phyloP scores from a whole-genome alignment of 768 basidiomycete species.

The Rhizopogon rudus region DNA sequence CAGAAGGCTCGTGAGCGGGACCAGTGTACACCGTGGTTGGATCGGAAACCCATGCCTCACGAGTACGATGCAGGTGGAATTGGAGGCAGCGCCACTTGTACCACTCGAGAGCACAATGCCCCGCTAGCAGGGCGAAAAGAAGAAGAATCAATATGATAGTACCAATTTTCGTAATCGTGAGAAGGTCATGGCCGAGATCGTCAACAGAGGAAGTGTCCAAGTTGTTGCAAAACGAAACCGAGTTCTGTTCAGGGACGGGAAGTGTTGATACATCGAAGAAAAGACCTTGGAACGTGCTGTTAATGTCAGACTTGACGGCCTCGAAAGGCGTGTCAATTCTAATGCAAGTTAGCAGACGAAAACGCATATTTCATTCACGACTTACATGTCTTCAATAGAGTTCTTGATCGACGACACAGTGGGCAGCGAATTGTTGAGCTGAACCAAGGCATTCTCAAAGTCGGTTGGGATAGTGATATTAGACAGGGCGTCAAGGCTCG shows the following conservation, averaged over 20 bases:
- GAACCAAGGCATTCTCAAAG: conserved; percentile 67
- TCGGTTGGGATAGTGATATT: conserved; percentile 78
- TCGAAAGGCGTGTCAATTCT: conserved; percentile 89
- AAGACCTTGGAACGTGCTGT: conserved; percentile 74
- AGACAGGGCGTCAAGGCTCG: conserved; percentile 66
- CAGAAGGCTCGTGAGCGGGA: conserved; percentile 37
- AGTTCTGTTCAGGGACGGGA: conserved; percentile 69
- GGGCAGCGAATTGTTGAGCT: conserved; percentile 78
- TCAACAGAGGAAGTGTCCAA: conserved; percentile 86
- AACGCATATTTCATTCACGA: conserved; percentile 6
- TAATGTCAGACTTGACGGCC: conserved; percentile 82
- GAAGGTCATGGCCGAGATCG: conserved; percentile 74
- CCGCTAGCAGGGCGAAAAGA: conserved; percentile 68
- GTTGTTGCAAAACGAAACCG: conserved; percentile 67
- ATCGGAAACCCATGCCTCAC: conserved; percentile 74
- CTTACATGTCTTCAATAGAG: conserved; percentile 63
- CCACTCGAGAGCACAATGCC: conserved; percentile 79
- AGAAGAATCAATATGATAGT: conserved; percentile 66
- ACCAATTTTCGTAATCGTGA: conserved; percentile 76
- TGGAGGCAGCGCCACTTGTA: conserved; percentile 79
- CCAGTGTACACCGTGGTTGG: conserved; percentile 48
- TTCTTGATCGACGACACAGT: conserved; percentile 71
- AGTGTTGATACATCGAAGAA: conserved; percentile 67
- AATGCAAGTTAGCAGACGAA: not conserved
- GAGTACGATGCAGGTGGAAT: conserved; percentile 59